Evolutionary conservation across 2,329 filamentous ascomycete genomes (phyloP).

Genomic region (Plenodomus biglobosus): DNA sequence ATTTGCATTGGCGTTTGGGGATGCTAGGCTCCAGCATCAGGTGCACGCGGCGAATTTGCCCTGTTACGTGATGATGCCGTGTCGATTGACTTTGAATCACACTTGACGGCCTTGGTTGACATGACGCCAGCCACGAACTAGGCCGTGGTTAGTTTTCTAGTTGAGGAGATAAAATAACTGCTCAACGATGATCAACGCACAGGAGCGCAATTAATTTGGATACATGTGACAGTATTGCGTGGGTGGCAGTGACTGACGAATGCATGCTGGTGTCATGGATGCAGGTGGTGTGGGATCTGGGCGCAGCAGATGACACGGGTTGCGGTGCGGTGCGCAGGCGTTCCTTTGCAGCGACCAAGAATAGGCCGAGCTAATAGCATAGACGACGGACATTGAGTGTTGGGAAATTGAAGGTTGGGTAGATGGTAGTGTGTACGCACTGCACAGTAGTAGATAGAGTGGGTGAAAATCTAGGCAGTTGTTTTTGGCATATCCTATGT

Average conservation of each 20-base stretch:
- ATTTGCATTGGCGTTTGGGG: constrained; percentile 26
- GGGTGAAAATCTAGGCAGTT: too few species aligned
- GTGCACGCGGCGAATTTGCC: constrained; percentile 12
- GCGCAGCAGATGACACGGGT: not conserved
- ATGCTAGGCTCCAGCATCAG: constrained; percentile 8
- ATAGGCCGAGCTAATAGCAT: not conserved
- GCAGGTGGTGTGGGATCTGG: not conserved
- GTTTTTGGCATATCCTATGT: too few species aligned
- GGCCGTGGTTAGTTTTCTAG: not conserved
- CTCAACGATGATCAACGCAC: not conserved
- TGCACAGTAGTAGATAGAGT: too few species aligned
- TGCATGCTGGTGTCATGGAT: not conserved
- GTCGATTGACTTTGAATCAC: not conserved
- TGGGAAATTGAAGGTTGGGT: too few species aligned
- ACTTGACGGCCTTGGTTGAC: not conserved
- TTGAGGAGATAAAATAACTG: too few species aligned
- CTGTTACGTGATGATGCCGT: constrained; percentile 13
- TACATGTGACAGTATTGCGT: not conserved
- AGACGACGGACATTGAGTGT: not conserved
- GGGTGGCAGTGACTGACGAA: not conserved
- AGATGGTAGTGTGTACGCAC: too few species aligned
- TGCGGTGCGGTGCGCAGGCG: not conserved
- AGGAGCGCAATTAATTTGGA: not conserved
- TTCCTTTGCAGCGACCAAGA: not conserved
- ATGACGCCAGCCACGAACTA: not conserved